Evolutionary conservation across 2,329 filamentous ascomycete genomes (phyloP), one percentile per base, ranked within the genome.

Genomic region (Colletotrichum abscissum): DNA sequence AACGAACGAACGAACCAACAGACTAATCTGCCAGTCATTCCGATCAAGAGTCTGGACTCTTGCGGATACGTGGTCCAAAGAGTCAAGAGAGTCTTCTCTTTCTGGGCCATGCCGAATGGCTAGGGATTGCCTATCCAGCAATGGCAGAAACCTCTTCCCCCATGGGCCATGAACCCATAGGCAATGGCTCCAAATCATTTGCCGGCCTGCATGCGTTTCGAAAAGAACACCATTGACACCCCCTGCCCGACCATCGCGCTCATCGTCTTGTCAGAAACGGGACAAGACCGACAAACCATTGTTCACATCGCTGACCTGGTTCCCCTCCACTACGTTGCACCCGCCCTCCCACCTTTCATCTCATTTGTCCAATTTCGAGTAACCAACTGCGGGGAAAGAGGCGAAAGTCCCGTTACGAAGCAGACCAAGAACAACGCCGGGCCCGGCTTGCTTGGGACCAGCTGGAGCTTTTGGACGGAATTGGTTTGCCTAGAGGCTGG

Each of bases 341-440:
- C 55, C 56, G 70, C 55, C 58, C 56, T 63, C 70, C 30, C 49
- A 22, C 56, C 64, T 55, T 28, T 42, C 60, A 60, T 73, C 67
- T 65, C 55, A 73, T 73, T 73, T 58, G 70, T 38, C 70, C 70
- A 22, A 56, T 26, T 62, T 68, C 60, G 33, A 52, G 55, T 35
- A 42, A 33, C 54, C n/a, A 66, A 62, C 67, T 70, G 70, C 70
- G 70, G 70, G 70, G 70, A 65, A 69, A 69, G 67, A 64, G 67
- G 66, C 67, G 60, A 66, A 57, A 57, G 67, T 66, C 52, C 55
- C 70, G 65, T 52, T 16, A 46, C 55, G 28, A 46, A 46, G 65
- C 69, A 63, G 54, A 30, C 62, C 35, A 60, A 55, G 30, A 28
- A 54, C 63, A 6, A 12, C 65, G 24, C 42, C 42, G 42, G 42